A percentile compares a stretch with the other conserved stretches of the same genome.
These are phyloP conservation scores for Neurospora tetrasperma DNA, from an alignment of 495 filamentous ascomycete genomes.

Conservation along the genomic window DNA sequence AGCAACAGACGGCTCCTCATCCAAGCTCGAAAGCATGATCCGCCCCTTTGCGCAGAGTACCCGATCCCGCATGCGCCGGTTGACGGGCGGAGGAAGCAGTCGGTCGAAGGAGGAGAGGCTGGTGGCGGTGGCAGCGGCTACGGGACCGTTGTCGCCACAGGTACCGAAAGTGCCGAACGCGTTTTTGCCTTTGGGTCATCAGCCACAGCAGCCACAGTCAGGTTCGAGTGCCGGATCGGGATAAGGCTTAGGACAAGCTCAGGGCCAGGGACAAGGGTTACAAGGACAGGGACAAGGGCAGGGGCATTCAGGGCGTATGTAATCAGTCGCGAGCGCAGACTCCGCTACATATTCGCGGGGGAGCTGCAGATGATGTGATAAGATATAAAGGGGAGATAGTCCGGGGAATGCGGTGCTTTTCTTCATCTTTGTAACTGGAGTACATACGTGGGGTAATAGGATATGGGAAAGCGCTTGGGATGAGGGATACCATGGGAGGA, in stretches of 20 bases:
- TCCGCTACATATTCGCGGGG: not conserved
- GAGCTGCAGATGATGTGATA: not conserved
- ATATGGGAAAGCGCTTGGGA: not conserved
- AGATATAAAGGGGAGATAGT: not conserved
- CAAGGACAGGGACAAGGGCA: not conserved
- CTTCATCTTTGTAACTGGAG: not conserved
- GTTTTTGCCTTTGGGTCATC: conserved; percentile 12
- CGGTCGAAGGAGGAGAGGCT: conserved; percentile 50
- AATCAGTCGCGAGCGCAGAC: not conserved
- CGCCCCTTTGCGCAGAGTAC: conserved; percentile 42
- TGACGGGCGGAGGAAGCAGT: conserved; percentile 42
- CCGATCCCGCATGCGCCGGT: conserved; percentile 52
- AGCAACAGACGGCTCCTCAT: conserved; percentile 22
- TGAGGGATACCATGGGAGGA: not conserved
- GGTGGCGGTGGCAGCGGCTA: not conserved
- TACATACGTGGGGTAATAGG: not conserved
- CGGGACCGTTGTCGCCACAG: conserved; percentile 6
- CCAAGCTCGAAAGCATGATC: conserved; percentile 60
- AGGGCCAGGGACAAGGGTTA: not conserved
- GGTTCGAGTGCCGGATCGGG: not conserved
- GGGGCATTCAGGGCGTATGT: not conserved
- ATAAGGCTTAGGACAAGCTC: not conserved
- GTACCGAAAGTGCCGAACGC: conserved; percentile 16
- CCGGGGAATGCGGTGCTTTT: no score
- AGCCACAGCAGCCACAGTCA: not conserved